A percentile compares a stretch with the other conserved stretches of the same genome.
Conservation (phyloP, 2,329 filamentous ascomycete species). For the Sclerotinia nivalis region DNA sequence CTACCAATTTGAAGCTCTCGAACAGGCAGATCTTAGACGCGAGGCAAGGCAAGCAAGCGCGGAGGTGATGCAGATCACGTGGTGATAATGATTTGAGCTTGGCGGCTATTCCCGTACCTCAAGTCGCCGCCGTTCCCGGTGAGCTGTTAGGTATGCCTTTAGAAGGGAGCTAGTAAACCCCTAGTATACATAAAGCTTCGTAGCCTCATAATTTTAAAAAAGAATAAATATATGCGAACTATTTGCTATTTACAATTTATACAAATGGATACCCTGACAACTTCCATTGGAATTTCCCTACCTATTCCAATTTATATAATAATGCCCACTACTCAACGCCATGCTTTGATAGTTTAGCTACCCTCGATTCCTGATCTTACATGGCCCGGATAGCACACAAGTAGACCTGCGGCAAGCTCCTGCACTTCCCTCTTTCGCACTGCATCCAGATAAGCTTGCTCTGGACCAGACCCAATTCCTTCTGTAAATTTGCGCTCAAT, state of each 20-base stretch:
- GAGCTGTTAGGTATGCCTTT: not conserved
- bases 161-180: not conserved
- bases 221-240: not conserved
- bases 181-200: not conserved
- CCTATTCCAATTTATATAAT: not conserved
- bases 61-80: constrained; percentile 11
- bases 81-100: constrained; percentile 17
- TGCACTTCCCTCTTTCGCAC: not conserved
- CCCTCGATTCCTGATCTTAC: not conserved
- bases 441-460: not conserved
- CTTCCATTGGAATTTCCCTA: not conserved
- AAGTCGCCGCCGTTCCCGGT: not conserved
- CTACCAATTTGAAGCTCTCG: constrained; percentile 28
- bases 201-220: too few species aligned
- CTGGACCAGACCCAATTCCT: not conserved
- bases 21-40: constrained; percentile 34
- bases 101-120: constrained; percentile 4
- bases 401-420: not conserved
- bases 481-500: not conserved
- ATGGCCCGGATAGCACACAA: not conserved
- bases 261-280: not conserved
- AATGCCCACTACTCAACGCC: constrained; percentile 1
- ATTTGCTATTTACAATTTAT: constrained; percentile 7
- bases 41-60: constrained; percentile 27
- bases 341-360: not conserved